Base-by-base conservation (phyloP, 2,329 filamentous ascomycete species). In the Xylariales sp. region DNA sequence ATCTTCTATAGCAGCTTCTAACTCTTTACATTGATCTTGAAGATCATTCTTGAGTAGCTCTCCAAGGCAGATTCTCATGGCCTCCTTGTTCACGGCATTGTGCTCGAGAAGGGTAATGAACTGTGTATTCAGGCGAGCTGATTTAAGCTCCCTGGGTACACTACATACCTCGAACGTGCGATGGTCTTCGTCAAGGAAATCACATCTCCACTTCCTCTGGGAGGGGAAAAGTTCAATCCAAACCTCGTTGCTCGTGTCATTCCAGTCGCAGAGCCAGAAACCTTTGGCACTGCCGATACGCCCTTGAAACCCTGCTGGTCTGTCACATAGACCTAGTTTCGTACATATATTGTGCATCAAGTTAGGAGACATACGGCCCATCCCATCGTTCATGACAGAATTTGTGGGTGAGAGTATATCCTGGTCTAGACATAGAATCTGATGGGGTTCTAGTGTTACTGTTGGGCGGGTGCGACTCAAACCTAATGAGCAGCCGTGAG, bases 221-320 rank as follows among this genome's bases (percentile, higher is more conserved):
- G 82, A 88, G 0, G 66, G 68, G 39, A 69, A 78, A 0, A 83
- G 76, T 39, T 81, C 70, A 29, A 89, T 85, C 83, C 81, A 86
- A 13, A 78, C 59, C 0, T 65, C 53, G 2, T 70, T 61, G 1
- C 61, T 60, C 0, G 57, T 57, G 18, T 74, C 69, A 1, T 63
- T 51, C 0, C 67, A 63, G 46, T 83, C 79, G 5, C 83, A 58
- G 32, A 83, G 70, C 85, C 85, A 90, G 46, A 90, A 67, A 0
- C 86, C 87, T 55, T 91, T 91, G 1, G 83, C 83, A 14, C 82
- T 77, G 8, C 78, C 83, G 24, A 90, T 74, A 1, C 87, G 74
- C 2, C 68, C 85, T 56, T 91, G 86, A 31, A 83, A 80, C 0
- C 72, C 81, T 23, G 76, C 75, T 0, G 84, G 83, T 0, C 76